Evolutionary conservation across 257 asterid genomes (phyloP), one percentile per base, ranked within the genome.

Genomic region (Solanum sparsipilum): DNA sequence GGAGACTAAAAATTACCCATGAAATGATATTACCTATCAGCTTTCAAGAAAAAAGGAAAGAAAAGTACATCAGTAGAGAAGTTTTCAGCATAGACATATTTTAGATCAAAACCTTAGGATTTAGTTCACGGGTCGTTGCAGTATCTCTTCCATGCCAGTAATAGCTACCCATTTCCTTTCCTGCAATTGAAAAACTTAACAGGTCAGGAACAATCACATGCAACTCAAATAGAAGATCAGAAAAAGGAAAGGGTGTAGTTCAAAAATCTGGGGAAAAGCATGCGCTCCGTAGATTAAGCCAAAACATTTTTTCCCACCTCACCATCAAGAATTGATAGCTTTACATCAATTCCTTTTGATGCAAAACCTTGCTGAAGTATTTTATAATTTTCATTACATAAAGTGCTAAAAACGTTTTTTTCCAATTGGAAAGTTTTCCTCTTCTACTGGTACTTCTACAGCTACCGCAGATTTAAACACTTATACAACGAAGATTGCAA

Each of bases 61-160:
- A 15, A 41, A 79, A 44, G 52, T 44, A 79, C 85, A 44, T 44
- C 84, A 79, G 67, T 9, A 79, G 67, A 78, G 32, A 79, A 41
- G 85, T 27, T 16, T 79, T 79, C 68, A 79, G 85, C 84, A 16
- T 79, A 79, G 27, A 56, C 71, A 86, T 44, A 65, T 27, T 32
- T 87, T 74, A 74, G 90, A 68, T 73, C 58, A 89, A 83, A 89
- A 97, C 99, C 99, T 97, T 96, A 48, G 99, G 99, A 91, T 97
- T 97, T 88, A 97, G 94, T 91, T 97, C 99, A 41, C 93, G 98
- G 70, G 35, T 88, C 86, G 96, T 95, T 29, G 89, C 86, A 86
- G 86, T 89, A 84, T 96, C 99, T 88, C 99, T 95, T 86, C 99
- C 99, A 87, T 97, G 99, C 99, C 99, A 97, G 92, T 84, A 97